phyloP scores from a whole-genome alignment of 371 early-diverging fungal species.

The Apophysomyces variabilis region DNA sequence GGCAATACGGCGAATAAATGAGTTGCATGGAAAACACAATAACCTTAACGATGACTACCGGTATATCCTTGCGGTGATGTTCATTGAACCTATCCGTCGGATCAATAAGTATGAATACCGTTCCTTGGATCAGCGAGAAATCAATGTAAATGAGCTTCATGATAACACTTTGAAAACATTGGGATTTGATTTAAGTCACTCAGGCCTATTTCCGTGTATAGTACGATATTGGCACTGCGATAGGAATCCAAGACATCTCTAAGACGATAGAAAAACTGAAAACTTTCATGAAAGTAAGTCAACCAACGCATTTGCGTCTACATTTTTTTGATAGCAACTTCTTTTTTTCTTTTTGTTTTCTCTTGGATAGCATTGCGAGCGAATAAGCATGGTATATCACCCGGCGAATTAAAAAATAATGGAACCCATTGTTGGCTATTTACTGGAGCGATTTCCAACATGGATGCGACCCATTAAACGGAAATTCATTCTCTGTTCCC shows the following conservation, averaged over 20 bases:
- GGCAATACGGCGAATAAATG: constrained; percentile 50
- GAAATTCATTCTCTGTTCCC: not conserved
- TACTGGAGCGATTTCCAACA: not conserved
- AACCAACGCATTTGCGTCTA: too few species aligned
- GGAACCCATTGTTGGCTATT: not conserved
- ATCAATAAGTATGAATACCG: constrained; percentile 57
- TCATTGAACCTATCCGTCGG: constrained; percentile 48
- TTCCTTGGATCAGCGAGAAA: constrained; percentile 47
- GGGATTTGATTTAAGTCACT: not conserved
- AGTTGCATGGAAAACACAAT: constrained; percentile 53
- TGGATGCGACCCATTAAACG: not conserved
- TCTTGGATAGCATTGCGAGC: not conserved
- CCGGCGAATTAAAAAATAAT: not conserved
- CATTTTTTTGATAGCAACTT: too few species aligned
- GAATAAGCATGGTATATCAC: not conserved
- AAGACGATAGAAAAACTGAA: constrained; percentile 40
- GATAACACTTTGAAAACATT: not conserved
- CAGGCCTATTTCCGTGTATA: constrained; percentile 47
- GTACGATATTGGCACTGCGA: constrained; percentile 40
- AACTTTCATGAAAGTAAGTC: constrained; percentile 33
- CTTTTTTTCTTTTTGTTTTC: too few species aligned
- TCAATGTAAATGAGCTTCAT: constrained; percentile 34
- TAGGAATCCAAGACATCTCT: constrained; percentile 60
- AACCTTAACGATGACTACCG: constrained; percentile 55
- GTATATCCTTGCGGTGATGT: constrained; percentile 52